phyloP scores from a whole-genome alignment of 805 yeast genomes.

The Trichomonascus vanleenenianus region DNA sequence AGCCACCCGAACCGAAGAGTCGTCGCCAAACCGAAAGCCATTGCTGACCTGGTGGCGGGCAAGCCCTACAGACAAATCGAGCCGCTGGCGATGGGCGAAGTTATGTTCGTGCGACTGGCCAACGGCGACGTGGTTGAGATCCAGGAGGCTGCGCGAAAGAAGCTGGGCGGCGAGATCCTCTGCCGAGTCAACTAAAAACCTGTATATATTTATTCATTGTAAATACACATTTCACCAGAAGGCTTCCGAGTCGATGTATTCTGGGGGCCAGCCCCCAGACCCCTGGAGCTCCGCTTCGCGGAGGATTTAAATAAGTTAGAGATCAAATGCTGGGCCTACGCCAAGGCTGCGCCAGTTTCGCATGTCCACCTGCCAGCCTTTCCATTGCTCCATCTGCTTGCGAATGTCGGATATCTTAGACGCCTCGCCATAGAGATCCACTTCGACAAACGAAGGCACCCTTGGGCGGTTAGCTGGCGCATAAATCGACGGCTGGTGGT shows the following conservation, averaged over 20 bases:
- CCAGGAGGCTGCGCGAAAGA: constrained; percentile 76
- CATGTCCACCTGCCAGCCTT: constrained; percentile 84
- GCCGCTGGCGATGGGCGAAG: constrained; percentile 86
- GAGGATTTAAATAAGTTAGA: constrained; percentile 13
- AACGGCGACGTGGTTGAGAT: constrained; percentile 57
- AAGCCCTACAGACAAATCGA: constrained; percentile 61
- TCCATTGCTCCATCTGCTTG: constrained; percentile 63
- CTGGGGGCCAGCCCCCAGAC: too few species aligned
- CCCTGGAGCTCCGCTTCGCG: too few species aligned
- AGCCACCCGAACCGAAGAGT: constrained; percentile 82
- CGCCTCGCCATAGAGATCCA: constrained; percentile 38
- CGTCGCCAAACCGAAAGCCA: constrained; percentile 51
- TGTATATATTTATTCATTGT: neutral
- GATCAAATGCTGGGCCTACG: constrained; percentile 50
- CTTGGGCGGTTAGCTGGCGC: constrained; percentile 5
- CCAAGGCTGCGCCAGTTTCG: constrained; percentile 69
- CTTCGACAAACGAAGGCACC: constrained; percentile 26
- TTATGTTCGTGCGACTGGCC: constrained; percentile 56
- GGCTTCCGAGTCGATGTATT: too few species aligned
- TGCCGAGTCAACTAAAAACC: constrained; percentile 44
- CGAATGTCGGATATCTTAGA: constrained; percentile 38
- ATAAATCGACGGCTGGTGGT: neutral
- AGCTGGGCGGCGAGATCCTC: constrained; percentile 67
- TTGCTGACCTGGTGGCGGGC: constrained; percentile 71
- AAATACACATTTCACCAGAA: neutral